Evolutionary conservation across 1,284 basidiomycete genomes (phyloP), one percentile per base, ranked within the genome.

Genomic region (Ceratobasidium sp.): DNA sequence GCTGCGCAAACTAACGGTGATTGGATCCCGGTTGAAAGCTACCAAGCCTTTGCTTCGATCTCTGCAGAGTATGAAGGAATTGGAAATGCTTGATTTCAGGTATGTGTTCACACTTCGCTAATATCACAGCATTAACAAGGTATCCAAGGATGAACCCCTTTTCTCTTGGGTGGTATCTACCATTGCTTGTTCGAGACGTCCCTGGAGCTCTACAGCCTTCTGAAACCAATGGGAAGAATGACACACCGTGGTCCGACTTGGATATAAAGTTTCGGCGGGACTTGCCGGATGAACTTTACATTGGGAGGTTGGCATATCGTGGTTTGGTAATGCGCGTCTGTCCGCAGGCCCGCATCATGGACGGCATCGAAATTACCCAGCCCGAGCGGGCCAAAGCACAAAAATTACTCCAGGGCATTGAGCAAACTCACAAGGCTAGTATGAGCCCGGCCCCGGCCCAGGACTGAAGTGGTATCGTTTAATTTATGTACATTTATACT

Each of bases 131-230:
- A 52, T 39, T 39, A 13, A 46, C 56, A 49, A 49, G n/a, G 25
- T 64, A 53, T 54, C 56, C 27, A 73, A 90, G 89, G 80, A 95
- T 95, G 92, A 97, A 98, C 76, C 94, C 95, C 58, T 91, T 90
- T 72, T 96, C 93, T 27, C 84, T 95, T n/a, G 90, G 90, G 5
- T 95, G 93, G 87, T 97, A 97, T 78, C 82, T 96, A 25, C 93
- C 95, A 21, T 80, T 96, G 72, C 81, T 95, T 59, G 85, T 91
- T 62, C 72, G 82, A 73, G 87, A 87, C 75, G 80, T 83, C 68
- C 85, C 86, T 74, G 87, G 86, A 13, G 87, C 86, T 71, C 76
- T 75, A 74, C 85, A 87, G 74, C 86, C 86, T 52, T 86, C 83
- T 29, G 86, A 87, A 64, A 54, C 57, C 21, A 42, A 9, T 5